Evolutionary conservation across 805 yeast genomes (phyloP), one percentile per base, ranked within the genome.

Genomic region (Pichia californica): DNA sequence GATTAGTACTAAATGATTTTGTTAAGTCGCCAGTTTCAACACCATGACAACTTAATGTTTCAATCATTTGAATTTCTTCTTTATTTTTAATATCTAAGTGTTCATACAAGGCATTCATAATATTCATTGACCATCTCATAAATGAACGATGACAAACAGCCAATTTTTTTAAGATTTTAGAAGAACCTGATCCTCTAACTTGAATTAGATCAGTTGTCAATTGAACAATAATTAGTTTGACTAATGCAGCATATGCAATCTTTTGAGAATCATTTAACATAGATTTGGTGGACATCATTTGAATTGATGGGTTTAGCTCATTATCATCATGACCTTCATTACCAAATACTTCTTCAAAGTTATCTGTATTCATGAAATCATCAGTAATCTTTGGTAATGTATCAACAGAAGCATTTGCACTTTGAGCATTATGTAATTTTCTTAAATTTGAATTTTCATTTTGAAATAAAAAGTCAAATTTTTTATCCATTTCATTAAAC

Each of bases 181-280:
- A 66, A 4, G 74, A 65, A 3, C 77, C 73, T 0, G 79, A 68
- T 9, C 76, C 75, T 44, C 77, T 73, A 18, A 79, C 59, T 40
- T 68, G 65, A 1, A 93, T 89, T 45, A 89, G 63, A n/a, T 78
- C 79, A 0, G 86, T 76, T 16, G 95, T 95, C 83, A 88, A 78
- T 18, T 84, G 85, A 20, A 83, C 85, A 41, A 81, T 74, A 6
- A 83, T 71, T 29, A 93, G 73, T 52, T 85, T 83, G 8, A 83
- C 79, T 9, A 91, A 70, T 0, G 96, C 98, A 7, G 85, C 84
- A 57, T 93, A 93, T 2, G 98, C 98, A 48, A 89, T 82, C 55
- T 86, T 82, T 60, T 93, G 96, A 14, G 83, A 70, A 15, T 88
- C 98, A 7, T 79, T 71, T 14, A 93, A 70, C 77, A 93, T 76